phyloP scores from a whole-genome alignment of 1,284 basidiomycete genomes.

The Coniophora puteana region DNA sequence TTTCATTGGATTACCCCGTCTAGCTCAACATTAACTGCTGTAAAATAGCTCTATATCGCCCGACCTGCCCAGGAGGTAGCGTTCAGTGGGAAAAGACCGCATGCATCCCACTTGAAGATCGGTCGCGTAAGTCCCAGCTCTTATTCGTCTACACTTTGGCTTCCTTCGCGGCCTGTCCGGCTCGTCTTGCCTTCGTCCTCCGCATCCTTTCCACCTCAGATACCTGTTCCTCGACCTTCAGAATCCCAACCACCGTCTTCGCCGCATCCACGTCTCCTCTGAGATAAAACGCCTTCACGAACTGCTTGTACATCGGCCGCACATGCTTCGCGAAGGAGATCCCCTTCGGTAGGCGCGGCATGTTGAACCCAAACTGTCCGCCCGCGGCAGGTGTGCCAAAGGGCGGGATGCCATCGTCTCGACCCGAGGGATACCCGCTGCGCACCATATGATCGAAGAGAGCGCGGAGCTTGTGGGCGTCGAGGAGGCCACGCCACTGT shows the following conservation, averaged over 20 bases:
- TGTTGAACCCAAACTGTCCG: no score
- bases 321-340: constrained; percentile 55
- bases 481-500: constrained; percentile 40
- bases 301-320: constrained; percentile 65
- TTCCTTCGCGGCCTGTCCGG: not conserved
- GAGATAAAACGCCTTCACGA: constrained; percentile 57
- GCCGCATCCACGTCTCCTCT: constrained; percentile 51
- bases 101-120: no score
- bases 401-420: constrained; percentile 31
- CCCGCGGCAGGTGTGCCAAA: constrained; percentile 36
- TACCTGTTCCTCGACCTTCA: constrained; percentile 40
- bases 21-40: no score
- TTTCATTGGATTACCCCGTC: no score
- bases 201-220: constrained; percentile 1
- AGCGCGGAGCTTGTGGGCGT: constrained; percentile 37
- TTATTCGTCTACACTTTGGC: no score
- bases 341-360: constrained; percentile 25
- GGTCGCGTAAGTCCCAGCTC: no score
- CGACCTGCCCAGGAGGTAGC: no score
- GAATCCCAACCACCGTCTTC: constrained; percentile 47
- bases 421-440: constrained; percentile 50
- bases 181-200: not conserved
- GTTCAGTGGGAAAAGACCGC: no score
- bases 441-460: constrained; percentile 60
- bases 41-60: no score